Percentiles rank a stretch among this genome's conserved stretches.
Conservation (phyloP, 75 land plant genomes). For the Cunninghamia lanceolata region DNA sequence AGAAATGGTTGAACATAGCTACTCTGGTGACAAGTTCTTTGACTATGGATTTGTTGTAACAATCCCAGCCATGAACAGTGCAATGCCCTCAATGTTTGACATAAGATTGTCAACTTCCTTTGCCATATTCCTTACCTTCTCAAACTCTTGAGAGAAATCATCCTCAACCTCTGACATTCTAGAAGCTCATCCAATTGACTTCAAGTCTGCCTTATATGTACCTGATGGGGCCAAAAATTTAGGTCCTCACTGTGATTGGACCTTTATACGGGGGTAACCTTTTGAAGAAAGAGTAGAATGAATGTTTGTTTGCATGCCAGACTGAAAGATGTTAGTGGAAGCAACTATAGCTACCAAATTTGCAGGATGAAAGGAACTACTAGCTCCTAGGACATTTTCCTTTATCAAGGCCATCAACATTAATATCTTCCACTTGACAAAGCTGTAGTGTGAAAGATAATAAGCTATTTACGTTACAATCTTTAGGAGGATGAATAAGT, state of each 20-base stretch:
- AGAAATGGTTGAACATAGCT: slow-evolving; percentile 48
- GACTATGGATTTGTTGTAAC: slow-evolving; percentile 68
- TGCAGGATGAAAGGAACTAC: not conserved
- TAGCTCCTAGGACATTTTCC: too few species aligned
- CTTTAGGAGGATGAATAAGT: too few species aligned
- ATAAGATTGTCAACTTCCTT: slow-evolving; percentile 35
- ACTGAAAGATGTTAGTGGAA: not conserved
- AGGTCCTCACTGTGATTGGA: not conserved
- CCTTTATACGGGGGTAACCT: not conserved
- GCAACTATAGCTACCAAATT: not conserved
- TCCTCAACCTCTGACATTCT: slow-evolving; percentile 22
- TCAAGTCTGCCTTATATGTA: not conserved
- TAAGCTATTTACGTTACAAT: too few species aligned
- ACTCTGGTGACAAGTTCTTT: slow-evolving; percentile 59
- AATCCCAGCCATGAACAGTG: slow-evolving; percentile 80
- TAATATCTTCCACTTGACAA: too few species aligned
- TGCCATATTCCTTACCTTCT: slow-evolving; percentile 29
- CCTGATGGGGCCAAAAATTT: not conserved
- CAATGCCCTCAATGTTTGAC: slow-evolving; percentile 42
- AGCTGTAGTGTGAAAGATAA: too few species aligned
- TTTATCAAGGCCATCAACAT: too few species aligned
- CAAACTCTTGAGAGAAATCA: slow-evolving; percentile 24
- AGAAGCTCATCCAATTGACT: not conserved
- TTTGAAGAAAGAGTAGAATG: not conserved
- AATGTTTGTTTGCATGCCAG: not conserved